phyloP scores from a whole-genome alignment of 108 stramenopile genomes.

The Nitzschia sp. region DNA sequence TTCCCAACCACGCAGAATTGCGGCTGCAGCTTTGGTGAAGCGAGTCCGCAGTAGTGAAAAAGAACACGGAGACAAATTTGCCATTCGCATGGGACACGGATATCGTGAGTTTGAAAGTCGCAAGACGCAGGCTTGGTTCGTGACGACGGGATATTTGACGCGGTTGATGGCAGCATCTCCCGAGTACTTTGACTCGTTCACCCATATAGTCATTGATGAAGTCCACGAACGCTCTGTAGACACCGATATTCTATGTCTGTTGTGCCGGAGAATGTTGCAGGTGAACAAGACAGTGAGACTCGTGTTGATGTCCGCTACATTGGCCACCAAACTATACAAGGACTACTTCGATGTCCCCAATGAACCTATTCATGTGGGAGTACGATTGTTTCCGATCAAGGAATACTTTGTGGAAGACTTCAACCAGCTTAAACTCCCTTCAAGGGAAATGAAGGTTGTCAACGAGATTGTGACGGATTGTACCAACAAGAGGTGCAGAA shows the following conservation, averaged over 20 bases:
- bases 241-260: conserved; percentile 79
- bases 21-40: conserved; percentile 82
- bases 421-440: conserved; percentile 33
- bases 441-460: conserved; percentile 41
- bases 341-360: conserved; percentile 73
- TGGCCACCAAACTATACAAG: conserved; percentile 77
- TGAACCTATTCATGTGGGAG: conserved; percentile 79
- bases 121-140: conserved; percentile 76
- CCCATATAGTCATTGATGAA: conserved; percentile 88
- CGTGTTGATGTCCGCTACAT: conserved; percentile 91
- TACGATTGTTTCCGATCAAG: conserved; percentile 68
- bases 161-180: conserved; percentile 84
- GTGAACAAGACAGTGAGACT: conserved; percentile 71
- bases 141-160: conserved; percentile 90
- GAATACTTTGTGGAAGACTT: conserved; percentile 85
- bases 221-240: conserved; percentile 88
- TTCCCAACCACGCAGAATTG: conserved; percentile 85
- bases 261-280: conserved; percentile 74
- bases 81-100: conserved; percentile 88
- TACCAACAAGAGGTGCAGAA: conserved; percentile 45
- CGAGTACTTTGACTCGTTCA: conserved; percentile 60
- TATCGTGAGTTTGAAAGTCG: conserved; percentile 71
- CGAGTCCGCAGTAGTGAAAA: conserved; percentile 76
- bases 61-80: conserved; percentile 55
- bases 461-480: conserved; percentile 46